Percentiles rank a stretch among this genome's conserved stretches.
phyloP scores from a whole-genome alignment of 2,329 filamentous ascomycete species.

The Cadophora sp. region DNA sequence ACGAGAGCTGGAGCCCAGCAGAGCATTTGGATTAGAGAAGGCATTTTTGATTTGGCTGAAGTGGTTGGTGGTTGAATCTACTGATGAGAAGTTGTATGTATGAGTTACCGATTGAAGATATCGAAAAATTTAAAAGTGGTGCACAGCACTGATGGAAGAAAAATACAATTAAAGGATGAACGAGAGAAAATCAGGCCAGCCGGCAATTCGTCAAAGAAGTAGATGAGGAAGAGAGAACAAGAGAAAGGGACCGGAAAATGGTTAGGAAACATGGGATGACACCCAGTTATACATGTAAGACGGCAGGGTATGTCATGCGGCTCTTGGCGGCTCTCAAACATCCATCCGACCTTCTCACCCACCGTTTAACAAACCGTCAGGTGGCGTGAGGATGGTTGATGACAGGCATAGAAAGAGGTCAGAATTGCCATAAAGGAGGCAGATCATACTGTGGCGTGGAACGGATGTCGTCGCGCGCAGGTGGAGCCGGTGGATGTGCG shows the following conservation, averaged over 20 bases:
- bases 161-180: conserved; percentile 10
- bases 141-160: conserved; percentile 22
- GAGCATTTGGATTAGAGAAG: conserved; percentile 42
- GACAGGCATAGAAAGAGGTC: neutral
- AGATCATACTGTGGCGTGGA: conserved; percentile 14
- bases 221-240: conserved; percentile 13
- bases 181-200: conserved; percentile 17
- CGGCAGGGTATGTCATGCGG: neutral
- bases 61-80: neutral
- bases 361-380: neutral
- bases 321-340: conserved; percentile 14
- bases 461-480: conserved; percentile 12
- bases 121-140: conserved; percentile 8
- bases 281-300: neutral
- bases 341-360: neutral
- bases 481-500: conserved; percentile 13
- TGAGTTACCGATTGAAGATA: neutral
- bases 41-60: conserved; percentile 50
- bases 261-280: conserved; percentile 10
- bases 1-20: conserved; percentile 44
- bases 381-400: conserved; percentile 5
- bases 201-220: conserved; percentile 9
- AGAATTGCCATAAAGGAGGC: neutral
- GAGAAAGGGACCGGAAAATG: neutral
- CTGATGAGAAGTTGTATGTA: neutral